Conservation (phyloP, 306 rosid genomes). For the Vigna trinervia region DNA sequence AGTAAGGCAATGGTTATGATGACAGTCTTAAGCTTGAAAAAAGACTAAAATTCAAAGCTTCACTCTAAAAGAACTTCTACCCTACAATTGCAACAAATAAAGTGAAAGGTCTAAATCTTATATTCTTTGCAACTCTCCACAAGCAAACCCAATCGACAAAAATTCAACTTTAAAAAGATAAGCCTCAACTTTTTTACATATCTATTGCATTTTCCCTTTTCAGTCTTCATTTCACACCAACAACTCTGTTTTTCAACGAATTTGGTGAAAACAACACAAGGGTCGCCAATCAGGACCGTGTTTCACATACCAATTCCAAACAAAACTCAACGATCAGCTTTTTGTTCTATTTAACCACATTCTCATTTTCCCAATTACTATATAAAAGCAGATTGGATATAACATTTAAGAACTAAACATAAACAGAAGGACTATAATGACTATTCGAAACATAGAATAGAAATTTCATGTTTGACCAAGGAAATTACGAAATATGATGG, state of each 20-base stretch:
- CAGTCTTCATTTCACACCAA: slow-evolving; percentile 61
- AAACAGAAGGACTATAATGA: slow-evolving; percentile 23
- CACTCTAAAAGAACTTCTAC: slow-evolving; percentile 49
- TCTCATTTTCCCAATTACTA: not conserved
- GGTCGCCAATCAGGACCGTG: slow-evolving; percentile 3
- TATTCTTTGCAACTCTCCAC: slow-evolving; percentile 90
- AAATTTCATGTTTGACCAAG: slow-evolving; percentile 33
- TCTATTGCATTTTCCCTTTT: slow-evolving; percentile 47
- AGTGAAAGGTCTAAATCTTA: slow-evolving; percentile 66
- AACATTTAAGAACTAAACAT: not conserved
- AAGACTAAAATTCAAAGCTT: slow-evolving; percentile 57
- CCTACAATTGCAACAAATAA: slow-evolving; percentile 64
- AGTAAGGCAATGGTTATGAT: slow-evolving; percentile 61
- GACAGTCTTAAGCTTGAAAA: slow-evolving; percentile 58
- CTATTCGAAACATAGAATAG: slow-evolving; percentile 28
- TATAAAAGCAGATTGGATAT: slow-evolving; percentile 39
- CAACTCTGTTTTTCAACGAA: slow-evolving; percentile 45
- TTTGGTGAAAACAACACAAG: slow-evolving; percentile 45
- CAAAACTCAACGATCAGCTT: not conserved
- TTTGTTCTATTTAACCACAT: slow-evolving; percentile 27
- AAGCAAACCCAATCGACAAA: slow-evolving; percentile 86
- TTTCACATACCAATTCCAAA: slow-evolving; percentile 38
- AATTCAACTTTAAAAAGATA: slow-evolving; percentile 68
- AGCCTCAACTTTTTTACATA: slow-evolving; percentile 47
- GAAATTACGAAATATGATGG: slow-evolving; percentile 7